These are phyloP conservation scores for Exophiala xenobiotica DNA, from an alignment of 2,329 filamentous ascomycete species.

Conservation along the genomic window DNA sequence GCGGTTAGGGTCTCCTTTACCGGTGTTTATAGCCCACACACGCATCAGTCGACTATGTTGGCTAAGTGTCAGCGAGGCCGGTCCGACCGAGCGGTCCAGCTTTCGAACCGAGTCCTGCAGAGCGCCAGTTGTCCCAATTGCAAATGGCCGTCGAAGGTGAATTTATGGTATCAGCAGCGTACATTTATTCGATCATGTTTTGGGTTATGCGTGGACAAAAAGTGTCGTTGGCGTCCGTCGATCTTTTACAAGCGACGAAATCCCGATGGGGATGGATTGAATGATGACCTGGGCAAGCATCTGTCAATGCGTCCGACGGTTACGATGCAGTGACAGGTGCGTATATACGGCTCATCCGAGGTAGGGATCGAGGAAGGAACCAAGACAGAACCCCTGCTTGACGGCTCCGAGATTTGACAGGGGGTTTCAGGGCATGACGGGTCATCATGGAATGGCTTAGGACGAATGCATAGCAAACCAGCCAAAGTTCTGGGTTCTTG, in stretches of 20 bases:
- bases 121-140: neutral
- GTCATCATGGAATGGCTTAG: slow-evolving; percentile 14
- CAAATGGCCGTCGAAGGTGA: neutral
- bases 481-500: slow-evolving; percentile 4
- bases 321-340: neutral
- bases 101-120: too few species aligned
- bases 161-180: slow-evolving; percentile 25
- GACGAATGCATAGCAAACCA: slow-evolving; percentile 10
- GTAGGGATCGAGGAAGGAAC: slow-evolving; percentile 1
- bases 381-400: slow-evolving; percentile 6
- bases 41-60: neutral
- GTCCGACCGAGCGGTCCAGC: too few species aligned
- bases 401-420: slow-evolving; percentile 9
- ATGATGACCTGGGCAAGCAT: slow-evolving; percentile 2
- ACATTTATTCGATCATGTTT: slow-evolving; percentile 27
- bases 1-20: slow-evolving; percentile 39
- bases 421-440: neutral
- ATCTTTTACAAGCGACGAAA: slow-evolving; percentile 15
- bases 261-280: slow-evolving; percentile 7
- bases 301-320: neutral
- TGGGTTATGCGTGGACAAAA: slow-evolving; percentile 26
- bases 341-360: neutral
- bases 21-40: slow-evolving; percentile 14
- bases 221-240: slow-evolving; percentile 26
- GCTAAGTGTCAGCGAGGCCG: too few species aligned